Base-by-base conservation (phyloP, 1,284 basidiomycete species). In the Neotropicomus parvogracilis region DNA sequence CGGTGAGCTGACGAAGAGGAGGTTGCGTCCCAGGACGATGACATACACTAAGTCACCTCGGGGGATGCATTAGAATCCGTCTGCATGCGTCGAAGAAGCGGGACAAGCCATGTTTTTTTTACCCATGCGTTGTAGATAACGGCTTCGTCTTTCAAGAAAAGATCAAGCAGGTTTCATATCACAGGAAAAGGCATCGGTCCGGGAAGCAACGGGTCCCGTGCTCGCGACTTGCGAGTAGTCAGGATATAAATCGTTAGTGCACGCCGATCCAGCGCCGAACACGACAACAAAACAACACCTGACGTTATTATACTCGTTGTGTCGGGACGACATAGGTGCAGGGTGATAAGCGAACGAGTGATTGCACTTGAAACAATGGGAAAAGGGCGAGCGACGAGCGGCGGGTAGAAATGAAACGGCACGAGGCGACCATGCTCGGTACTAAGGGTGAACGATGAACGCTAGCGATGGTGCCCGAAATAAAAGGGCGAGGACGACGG, bases 1-100 rank as follows among this genome's bases (percentile, higher is more conserved):
- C 4, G 54, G 32, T 16, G 70, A 60, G 44, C 70, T 70, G 40
- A 68, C 56, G 35, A 68, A 63, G 32, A 67, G 50, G 7, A 65
- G 44, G 13, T 55, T 61, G 34, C 54, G 54, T 31, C 65, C 63
- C 14, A 64, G 52, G 19, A 67, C 62, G 31, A 50, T 60, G 24
- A 59, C 64, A 50, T 64, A 63, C 5, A 66, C 60, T 40, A 65
- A 42, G 38, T 67, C 64, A 7, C 63, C 62, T 64, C 50, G 37
- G 27, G 40, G 14, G 2, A 40, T 2, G n/a, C 3, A 8, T 44
- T 14, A 42, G 31, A 1, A 35, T 41, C 6, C n/a, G 16, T 35
- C 6, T 36, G n/a, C 3, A 37, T 7, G 6, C 28, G 27, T 32
- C 11, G 11, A 46, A 2, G 17, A 37, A 38, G 11, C 2, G n/a